phyloP scores from a whole-genome alignment of 2,329 filamentous ascomycete genomes.

The Uncinocarpus reesii region DNA sequence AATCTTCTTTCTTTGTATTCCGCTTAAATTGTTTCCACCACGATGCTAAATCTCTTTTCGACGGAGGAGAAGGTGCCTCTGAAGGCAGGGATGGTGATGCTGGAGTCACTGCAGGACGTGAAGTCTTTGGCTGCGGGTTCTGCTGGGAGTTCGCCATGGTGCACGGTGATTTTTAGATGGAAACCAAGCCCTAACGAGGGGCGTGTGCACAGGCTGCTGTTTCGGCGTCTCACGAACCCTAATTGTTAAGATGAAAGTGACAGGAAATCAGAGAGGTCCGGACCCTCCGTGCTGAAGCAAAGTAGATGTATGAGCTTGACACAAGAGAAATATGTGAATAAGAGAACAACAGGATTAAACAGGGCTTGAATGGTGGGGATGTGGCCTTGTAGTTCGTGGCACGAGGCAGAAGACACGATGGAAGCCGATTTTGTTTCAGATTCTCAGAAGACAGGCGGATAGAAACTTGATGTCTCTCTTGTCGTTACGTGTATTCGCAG shows the following conservation, averaged over 20 bases:
- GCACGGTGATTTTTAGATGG: neutral
- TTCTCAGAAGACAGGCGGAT: neutral
- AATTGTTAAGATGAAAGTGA: neutral
- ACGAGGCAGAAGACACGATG: no score
- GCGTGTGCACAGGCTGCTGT: neutral
- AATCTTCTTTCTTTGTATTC: constrained; percentile 51
- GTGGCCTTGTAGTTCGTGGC: neutral
- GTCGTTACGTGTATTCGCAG: neutral
- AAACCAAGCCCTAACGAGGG: neutral
- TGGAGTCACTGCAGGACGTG: neutral
- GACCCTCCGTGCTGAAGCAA: neutral
- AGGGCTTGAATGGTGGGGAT: neutral
- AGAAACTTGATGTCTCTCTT: neutral
- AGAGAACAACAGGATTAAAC: neutral
- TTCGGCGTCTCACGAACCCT: neutral
- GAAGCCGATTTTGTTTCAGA: neutral
- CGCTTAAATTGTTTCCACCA: constrained; percentile 98
- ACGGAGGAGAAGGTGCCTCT: constrained; percentile 59
- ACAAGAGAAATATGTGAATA: neutral
- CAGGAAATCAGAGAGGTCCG: neutral
- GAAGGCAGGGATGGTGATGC: constrained; percentile 22
- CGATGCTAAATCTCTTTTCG: constrained; percentile 76
- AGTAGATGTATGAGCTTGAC: neutral
- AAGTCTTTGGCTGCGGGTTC: neutral
- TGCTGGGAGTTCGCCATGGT: constrained; percentile 7